Evolutionary conservation across 805 yeast species (phyloP).

Genomic region (Saccharomyces eubayanus): DNA sequence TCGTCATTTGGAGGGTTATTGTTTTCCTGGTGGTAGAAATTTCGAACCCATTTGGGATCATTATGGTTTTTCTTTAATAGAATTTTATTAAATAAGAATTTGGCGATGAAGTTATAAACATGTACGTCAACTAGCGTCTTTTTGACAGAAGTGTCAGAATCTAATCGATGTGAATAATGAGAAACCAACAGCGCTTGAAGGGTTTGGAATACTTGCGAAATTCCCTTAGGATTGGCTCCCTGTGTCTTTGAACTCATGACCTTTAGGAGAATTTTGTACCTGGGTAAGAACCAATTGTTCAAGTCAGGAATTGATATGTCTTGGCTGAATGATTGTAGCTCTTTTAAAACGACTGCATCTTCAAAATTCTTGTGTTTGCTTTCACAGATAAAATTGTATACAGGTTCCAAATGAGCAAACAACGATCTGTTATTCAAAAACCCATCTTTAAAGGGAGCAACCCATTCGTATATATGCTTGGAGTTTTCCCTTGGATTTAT

Average conservation of each 20-base stretch:
- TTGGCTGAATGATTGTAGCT: conserved; percentile 9
- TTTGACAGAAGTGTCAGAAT: conserved; percentile 1
- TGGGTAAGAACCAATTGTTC: conserved; percentile 12
- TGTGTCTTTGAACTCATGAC: conserved; percentile 1
- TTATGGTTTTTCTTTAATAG: not conserved
- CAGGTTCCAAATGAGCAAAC: conserved; percentile 6
- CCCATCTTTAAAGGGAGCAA: not conserved
- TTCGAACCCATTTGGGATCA: not conserved
- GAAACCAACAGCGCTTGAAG: conserved; percentile 18
- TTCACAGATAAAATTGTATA: not conserved
- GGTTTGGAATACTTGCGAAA: conserved; percentile 8
- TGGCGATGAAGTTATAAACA: not conserved
- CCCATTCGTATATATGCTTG: not conserved
- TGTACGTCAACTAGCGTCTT: not conserved
- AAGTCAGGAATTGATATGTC: conserved; percentile 10
- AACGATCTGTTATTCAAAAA: conserved; percentile 1
- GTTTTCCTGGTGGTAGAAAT: conserved; percentile 7
- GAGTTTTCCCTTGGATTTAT: not conserved
- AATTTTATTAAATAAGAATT: not conserved
- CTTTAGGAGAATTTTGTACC: conserved; percentile 8
- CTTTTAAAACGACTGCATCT: conserved; percentile 4
- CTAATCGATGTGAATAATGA: conserved; percentile 2
- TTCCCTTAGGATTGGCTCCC: not conserved
- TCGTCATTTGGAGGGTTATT: not conserved
- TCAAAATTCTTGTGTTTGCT: conserved; percentile 1